Conservation (phyloP, 2,329 filamentous ascomycete genomes). For the Cordyceps cateniannulata region DNA sequence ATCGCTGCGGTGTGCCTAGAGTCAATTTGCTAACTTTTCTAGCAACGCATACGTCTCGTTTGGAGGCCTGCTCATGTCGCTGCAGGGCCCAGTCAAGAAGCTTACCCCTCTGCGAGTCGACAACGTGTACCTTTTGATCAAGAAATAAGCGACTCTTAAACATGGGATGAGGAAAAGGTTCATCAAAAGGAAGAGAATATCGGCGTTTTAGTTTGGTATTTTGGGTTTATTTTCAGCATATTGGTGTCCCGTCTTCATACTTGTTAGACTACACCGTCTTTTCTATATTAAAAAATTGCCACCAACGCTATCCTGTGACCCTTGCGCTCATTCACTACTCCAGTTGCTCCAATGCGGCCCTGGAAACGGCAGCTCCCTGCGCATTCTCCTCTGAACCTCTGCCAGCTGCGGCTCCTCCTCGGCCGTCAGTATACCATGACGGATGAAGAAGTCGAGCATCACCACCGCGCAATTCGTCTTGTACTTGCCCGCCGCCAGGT, state of each 20-base stretch:
- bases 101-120: conserved; percentile 87
- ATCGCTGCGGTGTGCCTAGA: too few relatives aligned
- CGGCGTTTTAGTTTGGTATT: conserved; percentile 9
- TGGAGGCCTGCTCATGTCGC: conserved; percentile 80
- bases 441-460: conserved; percentile 81
- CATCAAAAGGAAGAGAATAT: neutral
- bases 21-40: conserved; percentile 5
- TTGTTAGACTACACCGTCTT: neutral
- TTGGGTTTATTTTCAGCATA: neutral
- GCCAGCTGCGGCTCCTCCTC: conserved; percentile 75
- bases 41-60: conserved; percentile 95
- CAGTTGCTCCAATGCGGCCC: conserved; percentile 48
- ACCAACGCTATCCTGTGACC: neutral
- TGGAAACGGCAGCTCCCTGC: conserved; percentile 75
- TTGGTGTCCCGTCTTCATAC: neutral
- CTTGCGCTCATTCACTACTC: conserved; percentile 13
- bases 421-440: conserved; percentile 71
- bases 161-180: neutral
- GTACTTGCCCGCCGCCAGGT: conserved; percentile 67
- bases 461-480: conserved; percentile 90
- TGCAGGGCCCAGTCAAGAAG: conserved; percentile 95
- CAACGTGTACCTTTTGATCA: conserved; percentile 86
- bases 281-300: neutral
- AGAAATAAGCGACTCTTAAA: conserved; percentile 57
- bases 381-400: conserved; percentile 68